Evolutionary conservation across 2,329 filamentous ascomycete genomes (phyloP), one percentile per base, ranked within the genome.

Genomic region (Aureobasidium sp.): DNA sequence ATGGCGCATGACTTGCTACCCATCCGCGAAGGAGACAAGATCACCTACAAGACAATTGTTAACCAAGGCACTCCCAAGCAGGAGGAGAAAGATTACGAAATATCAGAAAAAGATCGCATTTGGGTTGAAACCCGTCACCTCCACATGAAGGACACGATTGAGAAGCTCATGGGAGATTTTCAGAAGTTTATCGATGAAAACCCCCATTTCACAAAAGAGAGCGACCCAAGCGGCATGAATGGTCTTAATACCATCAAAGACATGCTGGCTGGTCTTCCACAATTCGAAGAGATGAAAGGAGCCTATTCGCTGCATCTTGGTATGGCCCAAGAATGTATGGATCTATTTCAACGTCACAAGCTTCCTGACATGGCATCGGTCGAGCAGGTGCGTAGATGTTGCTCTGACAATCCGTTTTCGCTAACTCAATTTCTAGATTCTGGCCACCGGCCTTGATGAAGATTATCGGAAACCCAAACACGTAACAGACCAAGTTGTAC

Each of bases 261-360:
- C 75, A 99, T 99, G 94, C 79, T 99, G 77, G 94, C 91, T 15
- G 93, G 92, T 9, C 78, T 99, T 63, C 92, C 92, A 13, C 90
- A 97, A 71, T 99, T 97, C 71, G 90, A 96, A 70, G 89, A 95
- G 74, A 90, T 94, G 81, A 97, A 97, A 74, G 91, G 96, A 71
- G 87, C 90, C 1, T 99, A 97, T 74, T 94, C 92, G 0, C 79
- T 99, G 60, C 94, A 99, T 75, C 80, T 99, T 46, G 93, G 87
- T 67, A 97, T 99, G 93, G 94, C 94, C 1, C 89, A 97, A 72
- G 92, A 96, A 72, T 96, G 92, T 73, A 97, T 97, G 92, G 91
- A 91, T 68, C 84, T 89, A 41, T 99, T 99, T 69, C 87, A 96
- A 72, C 79, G 85, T 59, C 84, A 87, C 72, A 96, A 96, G 71